phyloP scores from a whole-genome alignment of 2,329 filamentous ascomycete species.

The Microdochium nivale region DNA sequence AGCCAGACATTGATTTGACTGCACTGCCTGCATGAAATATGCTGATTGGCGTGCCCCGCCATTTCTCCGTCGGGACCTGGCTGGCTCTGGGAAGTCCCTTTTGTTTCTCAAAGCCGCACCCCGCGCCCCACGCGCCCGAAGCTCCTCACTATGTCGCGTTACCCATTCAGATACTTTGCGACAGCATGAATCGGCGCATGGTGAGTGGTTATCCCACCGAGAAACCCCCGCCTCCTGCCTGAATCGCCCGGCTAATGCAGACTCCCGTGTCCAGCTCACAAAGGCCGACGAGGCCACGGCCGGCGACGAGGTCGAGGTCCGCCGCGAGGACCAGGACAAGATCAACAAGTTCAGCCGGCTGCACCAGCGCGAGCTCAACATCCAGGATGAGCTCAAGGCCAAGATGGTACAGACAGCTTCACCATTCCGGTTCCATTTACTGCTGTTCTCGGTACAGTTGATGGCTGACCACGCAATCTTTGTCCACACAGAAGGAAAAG shows the following conservation, averaged over 20 bases:
- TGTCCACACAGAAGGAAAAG: constrained; percentile 74
- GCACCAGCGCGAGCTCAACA: constrained; percentile 71
- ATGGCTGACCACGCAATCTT: constrained; percentile 7
- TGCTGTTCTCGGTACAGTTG: too few species aligned
- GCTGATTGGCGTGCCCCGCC: neutral
- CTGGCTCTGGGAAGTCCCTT: too few species aligned
- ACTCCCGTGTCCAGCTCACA: constrained; percentile 55
- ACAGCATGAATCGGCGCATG: constrained; percentile 25
- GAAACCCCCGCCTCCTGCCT: neutral
- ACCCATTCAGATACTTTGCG: neutral
- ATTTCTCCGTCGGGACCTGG: neutral
- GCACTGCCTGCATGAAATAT: neutral
- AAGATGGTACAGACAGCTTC: constrained; percentile 57
- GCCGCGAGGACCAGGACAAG: constrained; percentile 95
- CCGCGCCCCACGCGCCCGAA: neutral
- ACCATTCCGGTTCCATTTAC: neutral
- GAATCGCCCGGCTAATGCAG: neutral
- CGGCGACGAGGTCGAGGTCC: constrained; percentile 82
- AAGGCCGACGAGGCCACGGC: constrained; percentile 77
- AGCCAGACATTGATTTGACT: neutral
- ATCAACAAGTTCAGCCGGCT: constrained; percentile 97
- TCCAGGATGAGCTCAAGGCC: constrained; percentile 72
- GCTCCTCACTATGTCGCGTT: neutral
- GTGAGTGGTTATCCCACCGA: constrained; percentile 9
- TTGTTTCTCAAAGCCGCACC: neutral